Evolutionary conservation across 1,284 basidiomycete species (phyloP).

Genomic region (Ustilago curta): DNA sequence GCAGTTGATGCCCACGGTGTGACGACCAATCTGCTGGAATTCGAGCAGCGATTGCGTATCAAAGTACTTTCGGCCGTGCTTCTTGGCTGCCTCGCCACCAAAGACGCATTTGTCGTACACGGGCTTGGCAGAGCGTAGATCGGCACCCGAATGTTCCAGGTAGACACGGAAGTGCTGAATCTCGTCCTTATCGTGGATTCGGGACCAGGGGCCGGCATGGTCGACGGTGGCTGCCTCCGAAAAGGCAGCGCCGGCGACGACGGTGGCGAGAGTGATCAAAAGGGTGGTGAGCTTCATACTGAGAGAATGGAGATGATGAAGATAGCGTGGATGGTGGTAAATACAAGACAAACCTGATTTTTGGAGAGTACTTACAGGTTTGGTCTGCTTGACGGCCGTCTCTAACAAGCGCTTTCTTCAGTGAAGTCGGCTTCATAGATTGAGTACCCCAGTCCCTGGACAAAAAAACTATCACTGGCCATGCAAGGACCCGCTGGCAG

Average conservation of each 20-base stretch:
- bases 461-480: not conserved
- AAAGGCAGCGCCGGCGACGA: conserved; percentile 10
- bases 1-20: conserved; percentile 25
- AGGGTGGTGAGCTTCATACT: conserved; percentile 18
- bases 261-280: conserved; percentile 9
- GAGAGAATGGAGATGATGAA: not conserved
- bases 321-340: not conserved
- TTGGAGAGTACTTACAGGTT: not conserved
- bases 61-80: not conserved
- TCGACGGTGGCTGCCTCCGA: conserved; percentile 12
- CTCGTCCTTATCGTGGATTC: conserved; percentile 14
- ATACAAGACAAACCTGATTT: not conserved
- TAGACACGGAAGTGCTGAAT: conserved; percentile 18
- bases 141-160: conserved; percentile 1
- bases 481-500: not conserved
- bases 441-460: not conserved
- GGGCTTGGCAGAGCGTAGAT: conserved; percentile 14
- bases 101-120: conserved; percentile 9
- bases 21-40: conserved; percentile 18
- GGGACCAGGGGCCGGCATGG: conserved; percentile 16
- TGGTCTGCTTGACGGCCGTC: not conserved
- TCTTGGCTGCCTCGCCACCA: not conserved
- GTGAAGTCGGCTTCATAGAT: not conserved
- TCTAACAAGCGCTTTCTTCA: not conserved
- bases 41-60: not conserved